Conservation (phyloP, 768 basidiomycete genomes). For the Termitomyces sp. region DNA sequence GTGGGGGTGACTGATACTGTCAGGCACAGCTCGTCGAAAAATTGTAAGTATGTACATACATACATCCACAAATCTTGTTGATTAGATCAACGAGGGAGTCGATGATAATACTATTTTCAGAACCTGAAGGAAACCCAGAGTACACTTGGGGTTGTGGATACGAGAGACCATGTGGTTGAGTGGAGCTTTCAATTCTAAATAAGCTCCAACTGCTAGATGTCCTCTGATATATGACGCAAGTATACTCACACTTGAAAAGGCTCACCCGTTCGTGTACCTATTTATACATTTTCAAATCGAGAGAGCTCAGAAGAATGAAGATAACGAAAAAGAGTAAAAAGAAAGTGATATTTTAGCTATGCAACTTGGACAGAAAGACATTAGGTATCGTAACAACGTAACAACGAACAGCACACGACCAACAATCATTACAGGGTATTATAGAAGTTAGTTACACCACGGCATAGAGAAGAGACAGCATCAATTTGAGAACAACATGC, state of each 20-base stretch:
- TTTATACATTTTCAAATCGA: no score
- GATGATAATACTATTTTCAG: no score
- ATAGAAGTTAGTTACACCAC: not conserved
- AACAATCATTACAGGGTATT: conserved; percentile 2
- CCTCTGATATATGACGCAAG: no score
- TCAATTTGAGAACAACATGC: conserved; percentile 39
- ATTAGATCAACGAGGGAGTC: not conserved
- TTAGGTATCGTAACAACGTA: not conserved
- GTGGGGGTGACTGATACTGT: not conserved
- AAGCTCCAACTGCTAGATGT: not conserved
- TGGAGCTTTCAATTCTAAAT: not conserved
- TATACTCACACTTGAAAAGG: not conserved
- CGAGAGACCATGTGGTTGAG: not conserved
- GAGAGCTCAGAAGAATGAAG: not conserved
- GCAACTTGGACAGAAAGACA: no score
- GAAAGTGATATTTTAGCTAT: no score
- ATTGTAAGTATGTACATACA: not conserved
- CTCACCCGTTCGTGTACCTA: no score
- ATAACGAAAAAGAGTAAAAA: no score
- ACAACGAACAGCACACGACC: not conserved
- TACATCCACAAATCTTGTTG: not conserved
- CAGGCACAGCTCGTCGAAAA: not conserved
- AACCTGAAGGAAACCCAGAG: not conserved
- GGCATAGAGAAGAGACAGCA: not conserved
- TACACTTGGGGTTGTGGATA: not conserved